Evolutionary conservation across 371 early-diverging fungal genomes (phyloP), one percentile per base, ranked within the genome.

Genomic region (Syncephalastrum racemosum): DNA sequence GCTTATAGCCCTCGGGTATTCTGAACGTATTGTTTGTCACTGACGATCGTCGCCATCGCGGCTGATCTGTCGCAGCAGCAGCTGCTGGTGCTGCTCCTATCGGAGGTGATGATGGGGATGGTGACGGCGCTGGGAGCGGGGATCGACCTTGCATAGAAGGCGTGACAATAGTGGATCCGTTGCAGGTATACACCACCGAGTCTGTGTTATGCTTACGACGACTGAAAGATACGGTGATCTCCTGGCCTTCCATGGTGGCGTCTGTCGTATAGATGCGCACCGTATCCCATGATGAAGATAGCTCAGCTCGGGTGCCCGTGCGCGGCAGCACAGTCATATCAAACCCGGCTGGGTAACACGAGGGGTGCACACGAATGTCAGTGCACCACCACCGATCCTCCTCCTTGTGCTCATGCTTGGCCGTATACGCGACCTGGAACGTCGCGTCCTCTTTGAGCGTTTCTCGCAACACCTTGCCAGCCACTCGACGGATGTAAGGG

Each of bases 401-500:
- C 39, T 20, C 20, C 39, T 50, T 31, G 46, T 22, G 64, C 18
- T 72, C 59, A 55, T 79, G 75, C 45, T 79, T 71, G 27, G 64
- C 71, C 36, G 64, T 70, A 46, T 64, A 68, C 0, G 54, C 40
- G 22, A 79, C 58, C 4, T 61, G 49, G 54, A 73, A 79, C 0
- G 40, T 51, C 0, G 43, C 44, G 13, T 55, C 46, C 13, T 44
- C 36, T 46, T 77, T 59, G 31, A 79, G 79, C 4, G 42, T 45
- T 41, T 73, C 75, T 27, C 53, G 46, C 13, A 60, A 53, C 1
- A 81, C 67, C 42, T 74, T 73, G 7, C 75, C 77, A 4, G 75
- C 72, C 0, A 79, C 71, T 4, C 77, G 68, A 13, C 75, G 69
- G 23, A 81, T 71, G 54, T 72, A 80, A 25, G 82, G 79, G 25